These are phyloP conservation scores for Saccharum spontaneum DNA, from an alignment of 176 grass and related monocot genomes.

Conservation along the genomic window DNA sequence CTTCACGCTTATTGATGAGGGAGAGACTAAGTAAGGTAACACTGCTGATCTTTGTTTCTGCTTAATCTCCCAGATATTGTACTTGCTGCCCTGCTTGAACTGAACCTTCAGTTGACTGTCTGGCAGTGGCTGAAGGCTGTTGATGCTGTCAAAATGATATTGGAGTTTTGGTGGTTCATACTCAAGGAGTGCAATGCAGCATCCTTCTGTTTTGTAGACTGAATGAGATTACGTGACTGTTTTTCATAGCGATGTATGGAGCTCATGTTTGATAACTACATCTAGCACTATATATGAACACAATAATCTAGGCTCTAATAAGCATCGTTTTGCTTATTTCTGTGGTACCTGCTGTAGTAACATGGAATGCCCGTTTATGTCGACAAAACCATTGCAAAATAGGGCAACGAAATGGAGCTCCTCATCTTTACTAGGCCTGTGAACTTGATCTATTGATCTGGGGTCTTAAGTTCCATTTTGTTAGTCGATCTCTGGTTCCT, in stretches of 20 bases:
- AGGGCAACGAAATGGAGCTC: too few species aligned
- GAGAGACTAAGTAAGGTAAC: not conserved
- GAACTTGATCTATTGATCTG: too few species aligned
- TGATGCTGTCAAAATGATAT: not conserved
- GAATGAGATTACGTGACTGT: not conserved
- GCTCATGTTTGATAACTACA: not conserved
- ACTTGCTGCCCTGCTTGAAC: not conserved
- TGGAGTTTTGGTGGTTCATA: not conserved
- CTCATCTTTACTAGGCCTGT: too few species aligned
- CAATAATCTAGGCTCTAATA: not conserved
- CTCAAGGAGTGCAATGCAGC: not conserved
- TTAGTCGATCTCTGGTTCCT: too few species aligned
- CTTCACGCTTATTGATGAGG: conserved; percentile 19
- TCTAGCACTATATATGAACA: not conserved
- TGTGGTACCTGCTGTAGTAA: not conserved
- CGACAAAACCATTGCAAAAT: not conserved
- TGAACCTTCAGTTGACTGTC: not conserved
- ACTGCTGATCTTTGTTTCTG: not conserved
- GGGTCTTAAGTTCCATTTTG: too few species aligned
- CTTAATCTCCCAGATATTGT: not conserved
- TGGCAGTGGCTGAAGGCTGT: not conserved
- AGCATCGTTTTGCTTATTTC: not conserved
- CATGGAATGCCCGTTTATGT: not conserved
- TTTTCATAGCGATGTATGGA: not conserved
- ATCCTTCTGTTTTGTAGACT: not conserved